These are phyloP conservation scores for Phytophthora sp. DNA, from an alignment of 352 stramenopile genomes.

Conservation along the genomic window DNA sequence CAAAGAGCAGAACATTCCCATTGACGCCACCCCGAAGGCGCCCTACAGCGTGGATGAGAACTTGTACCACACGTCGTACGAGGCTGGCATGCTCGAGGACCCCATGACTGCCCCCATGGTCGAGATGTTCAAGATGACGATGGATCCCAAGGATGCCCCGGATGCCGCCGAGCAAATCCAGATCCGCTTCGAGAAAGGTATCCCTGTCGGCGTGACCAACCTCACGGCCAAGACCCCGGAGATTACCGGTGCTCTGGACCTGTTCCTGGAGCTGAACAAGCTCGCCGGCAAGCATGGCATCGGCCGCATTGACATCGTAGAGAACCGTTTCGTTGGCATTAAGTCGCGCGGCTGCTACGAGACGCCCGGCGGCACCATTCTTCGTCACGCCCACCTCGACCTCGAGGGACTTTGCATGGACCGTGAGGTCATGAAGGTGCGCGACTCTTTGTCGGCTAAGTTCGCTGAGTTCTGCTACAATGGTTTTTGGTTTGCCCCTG, in stretches of 20 bases:
- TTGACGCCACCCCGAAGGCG: slow-evolving; percentile 96
- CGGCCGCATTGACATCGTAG: slow-evolving; percentile 98
- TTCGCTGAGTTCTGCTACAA: slow-evolving; percentile 99
- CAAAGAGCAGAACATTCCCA: slow-evolving; percentile 96
- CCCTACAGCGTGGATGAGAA: slow-evolving; percentile 99
- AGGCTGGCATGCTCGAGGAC: slow-evolving; percentile 96
- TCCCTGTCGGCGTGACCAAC: slow-evolving; percentile 95
- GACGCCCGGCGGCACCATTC: slow-evolving; percentile 96
- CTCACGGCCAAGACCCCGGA: slow-evolving; percentile 79
- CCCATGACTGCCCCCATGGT: slow-evolving; percentile 92
- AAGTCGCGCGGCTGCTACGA: slow-evolving; percentile 99
- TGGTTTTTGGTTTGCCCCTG: slow-evolving; percentile 99
- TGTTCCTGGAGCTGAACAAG: slow-evolving; percentile 98
- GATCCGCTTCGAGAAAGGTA: slow-evolving; percentile 96
- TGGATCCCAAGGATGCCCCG: slow-evolving; percentile 94
- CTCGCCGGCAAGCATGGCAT: slow-evolving; percentile 97
- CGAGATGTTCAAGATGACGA: slow-evolving; percentile 99
- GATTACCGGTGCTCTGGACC: slow-evolving; percentile 93
- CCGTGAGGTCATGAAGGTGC: slow-evolving; percentile 95
- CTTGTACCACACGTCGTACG: slow-evolving; percentile 98
- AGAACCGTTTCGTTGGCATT: slow-evolving; percentile 99
- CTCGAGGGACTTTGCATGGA: slow-evolving; percentile 98
- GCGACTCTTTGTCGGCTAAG: slow-evolving; percentile 93
- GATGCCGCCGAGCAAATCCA: slow-evolving; percentile 90
- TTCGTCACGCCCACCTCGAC: slow-evolving; percentile 88